Percentiles rank a stretch among this genome's conserved stretches.
phyloP scores from a whole-genome alignment of 257 asterid species.

The Handroanthus guayacan region DNA sequence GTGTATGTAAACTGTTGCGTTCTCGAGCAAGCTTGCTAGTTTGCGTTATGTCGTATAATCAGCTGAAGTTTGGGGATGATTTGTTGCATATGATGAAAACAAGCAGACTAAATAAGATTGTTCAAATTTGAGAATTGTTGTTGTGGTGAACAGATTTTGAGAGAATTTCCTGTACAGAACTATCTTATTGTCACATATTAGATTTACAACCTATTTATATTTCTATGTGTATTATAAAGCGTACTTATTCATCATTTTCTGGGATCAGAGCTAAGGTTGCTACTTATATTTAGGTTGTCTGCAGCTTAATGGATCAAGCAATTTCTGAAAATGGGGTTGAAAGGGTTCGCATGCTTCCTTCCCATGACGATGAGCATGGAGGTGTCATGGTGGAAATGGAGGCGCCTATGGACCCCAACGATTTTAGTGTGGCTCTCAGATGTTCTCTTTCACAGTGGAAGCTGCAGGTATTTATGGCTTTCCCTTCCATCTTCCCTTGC shows the following conservation, averaged over 20 bases:
- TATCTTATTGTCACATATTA: not conserved
- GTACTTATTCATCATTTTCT: slow-evolving; percentile 7
- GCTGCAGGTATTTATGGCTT: slow-evolving; percentile 56
- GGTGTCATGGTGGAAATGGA: slow-evolving; percentile 67
- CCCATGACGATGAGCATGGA: slow-evolving; percentile 63
- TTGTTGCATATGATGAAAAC: not conserved
- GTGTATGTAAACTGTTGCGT: not conserved
- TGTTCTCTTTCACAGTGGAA: slow-evolving; percentile 64
- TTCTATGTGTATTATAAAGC: not conserved
- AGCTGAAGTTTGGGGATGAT: not conserved
- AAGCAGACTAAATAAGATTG: not conserved
- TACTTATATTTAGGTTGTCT: slow-evolving; percentile 23
- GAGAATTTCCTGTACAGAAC: not conserved
- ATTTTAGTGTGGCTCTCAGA: slow-evolving; percentile 53
- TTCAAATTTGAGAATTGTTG: not conserved
- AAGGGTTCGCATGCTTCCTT: slow-evolving; percentile 51
- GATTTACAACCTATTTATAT: not conserved
- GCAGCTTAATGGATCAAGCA: slow-evolving; percentile 52
- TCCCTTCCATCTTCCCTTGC: not conserved
- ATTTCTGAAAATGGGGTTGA: slow-evolving; percentile 43
- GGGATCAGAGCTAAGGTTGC: slow-evolving; percentile 13
- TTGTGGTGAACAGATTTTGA: not conserved
- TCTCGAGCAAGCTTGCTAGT: slow-evolving; percentile 10
- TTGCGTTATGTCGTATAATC: not conserved
- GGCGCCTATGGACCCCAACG: slow-evolving; percentile 58